These are phyloP conservation scores for Kwoniella pini DNA, from an alignment of 768 basidiomycete genomes.

Conservation along the genomic window DNA sequence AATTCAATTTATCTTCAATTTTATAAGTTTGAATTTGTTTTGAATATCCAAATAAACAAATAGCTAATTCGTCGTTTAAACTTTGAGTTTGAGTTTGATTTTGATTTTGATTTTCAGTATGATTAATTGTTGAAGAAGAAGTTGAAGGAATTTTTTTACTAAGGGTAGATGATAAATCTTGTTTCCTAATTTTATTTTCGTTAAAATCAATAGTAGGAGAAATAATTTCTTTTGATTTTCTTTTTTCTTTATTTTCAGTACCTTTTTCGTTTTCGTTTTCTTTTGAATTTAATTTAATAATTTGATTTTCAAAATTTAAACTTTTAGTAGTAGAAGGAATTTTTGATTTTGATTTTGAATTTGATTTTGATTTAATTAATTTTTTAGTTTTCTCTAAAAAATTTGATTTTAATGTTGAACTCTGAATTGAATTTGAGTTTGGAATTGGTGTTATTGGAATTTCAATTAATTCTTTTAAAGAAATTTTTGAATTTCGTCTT, in stretches of 20 bases:
- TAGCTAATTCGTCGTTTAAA: slow-evolving; percentile 30
- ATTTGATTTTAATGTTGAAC: too few species aligned
- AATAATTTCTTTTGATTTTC: not conserved
- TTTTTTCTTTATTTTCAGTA: not conserved
- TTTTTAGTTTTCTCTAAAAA: not conserved
- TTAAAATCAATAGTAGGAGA: not conserved
- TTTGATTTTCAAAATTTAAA: too few species aligned
- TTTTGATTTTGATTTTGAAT: not conserved
- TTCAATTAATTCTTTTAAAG: not conserved
- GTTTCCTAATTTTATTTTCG: not conserved
- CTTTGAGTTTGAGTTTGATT: not conserved
- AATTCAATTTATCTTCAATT: not conserved
- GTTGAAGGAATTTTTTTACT: too few species aligned
- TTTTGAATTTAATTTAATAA: not conserved
- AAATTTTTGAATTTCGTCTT: slow-evolving; percentile 1
- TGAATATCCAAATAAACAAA: slow-evolving; percentile 41
- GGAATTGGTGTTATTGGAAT: too few species aligned
- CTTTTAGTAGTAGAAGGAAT: not conserved
- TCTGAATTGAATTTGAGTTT: too few species aligned
- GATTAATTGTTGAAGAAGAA: not conserved
- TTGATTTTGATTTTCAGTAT: not conserved
- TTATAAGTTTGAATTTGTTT: slow-evolving; percentile 7
- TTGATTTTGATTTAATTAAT: not conserved
- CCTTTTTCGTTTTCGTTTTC: not conserved
- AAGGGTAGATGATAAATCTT: not conserved